Evolutionary conservation across 345 rosid genomes (phyloP), one percentile per base, ranked within the genome.

Genomic region (Eucalyptus victrix): DNA sequence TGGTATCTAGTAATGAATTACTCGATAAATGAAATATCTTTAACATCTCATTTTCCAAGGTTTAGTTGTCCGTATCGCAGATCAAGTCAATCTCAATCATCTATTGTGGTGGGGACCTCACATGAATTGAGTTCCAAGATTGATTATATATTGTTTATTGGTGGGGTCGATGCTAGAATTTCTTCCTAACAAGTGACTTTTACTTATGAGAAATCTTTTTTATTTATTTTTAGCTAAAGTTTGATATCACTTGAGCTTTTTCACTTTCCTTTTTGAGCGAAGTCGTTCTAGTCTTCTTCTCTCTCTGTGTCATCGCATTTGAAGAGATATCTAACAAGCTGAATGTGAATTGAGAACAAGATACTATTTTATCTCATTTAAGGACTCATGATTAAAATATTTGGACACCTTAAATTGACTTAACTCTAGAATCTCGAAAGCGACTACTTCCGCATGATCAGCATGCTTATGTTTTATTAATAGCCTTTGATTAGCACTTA

Each of bases 161-260:
- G 47, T 21, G 30, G 30, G 16, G 47, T 11, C 45, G 13, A 37
- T 12, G 85, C 9, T 40, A 40, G 47, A 21, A 40, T 76, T 40
- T 40, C 47, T 40, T 40, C 5, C 47, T 37, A 37, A 76, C 1
- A 5, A 37, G 2, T 19, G 83, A 76, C 28, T 76, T 13, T 62
- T 10, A 2, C 16, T 19, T 11, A 3, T 0, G 1, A 13, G 24
- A 11, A 5, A 9, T 6, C 1, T 34, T 34, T 1, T 17, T 18
- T 69, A 34, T 37, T 21, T 56, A 56, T 56, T 56, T 56, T 56
- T 24, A 56, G 26, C 26, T 19, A 23, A 72, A 72, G 83, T 37
- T 72, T 12, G 83, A 76, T 21, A 76, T 76, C 47, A 37, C 30
- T 40, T 21, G 17, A 40, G 47, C 85, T 76, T 76, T 40, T 37